These are phyloP conservation scores for Apophysomyces variabilis DNA, from an alignment of 371 early-diverging fungal species.

Conservation along the genomic window DNA sequence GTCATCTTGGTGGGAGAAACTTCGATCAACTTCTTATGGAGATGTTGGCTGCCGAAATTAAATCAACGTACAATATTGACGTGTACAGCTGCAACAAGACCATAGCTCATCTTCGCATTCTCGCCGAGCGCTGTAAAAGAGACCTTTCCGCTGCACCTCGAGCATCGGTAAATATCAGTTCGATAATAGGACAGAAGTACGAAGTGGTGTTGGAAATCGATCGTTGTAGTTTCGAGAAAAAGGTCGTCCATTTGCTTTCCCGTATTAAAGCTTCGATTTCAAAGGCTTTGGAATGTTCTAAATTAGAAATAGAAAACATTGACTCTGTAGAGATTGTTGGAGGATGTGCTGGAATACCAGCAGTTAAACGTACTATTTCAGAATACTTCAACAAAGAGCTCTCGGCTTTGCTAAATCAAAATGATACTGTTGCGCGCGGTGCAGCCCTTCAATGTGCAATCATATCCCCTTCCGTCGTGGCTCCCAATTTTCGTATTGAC, in stretches of 20 bases:
- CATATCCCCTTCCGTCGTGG: conserved; percentile 91
- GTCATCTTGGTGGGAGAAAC: conserved; percentile 91
- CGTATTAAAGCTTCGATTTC: conserved; percentile 72
- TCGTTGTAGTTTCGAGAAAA: conserved; percentile 81
- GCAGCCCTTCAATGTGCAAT: conserved; percentile 96
- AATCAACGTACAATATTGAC: conserved; percentile 91
- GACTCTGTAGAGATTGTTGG: conserved; percentile 91
- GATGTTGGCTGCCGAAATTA: conserved; percentile 81
- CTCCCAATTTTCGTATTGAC: conserved; percentile 88
- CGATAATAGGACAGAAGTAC: conserved; percentile 84
- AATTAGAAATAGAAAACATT: conserved; percentile 75
- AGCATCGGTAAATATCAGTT: conserved; percentile 89
- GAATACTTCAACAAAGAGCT: conserved; percentile 83
- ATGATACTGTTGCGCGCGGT: conserved; percentile 94
- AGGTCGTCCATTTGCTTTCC: conserved; percentile 69
- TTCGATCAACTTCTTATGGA: conserved; percentile 88
- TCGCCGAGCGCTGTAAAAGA: conserved; percentile 94
- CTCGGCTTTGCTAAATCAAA: conserved; percentile 91
- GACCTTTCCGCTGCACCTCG: conserved; percentile 88
- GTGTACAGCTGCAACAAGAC: conserved; percentile 86
- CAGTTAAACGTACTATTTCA: conserved; percentile 82
- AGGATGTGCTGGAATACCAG: conserved; percentile 91
- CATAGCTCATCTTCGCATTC: conserved; percentile 83
- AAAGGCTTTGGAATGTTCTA: conserved; percentile 76
- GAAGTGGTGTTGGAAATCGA: conserved; percentile 81